These are phyloP conservation scores for Stemphylium beticola DNA, from an alignment of 2,329 filamentous ascomycete species.

Conservation along the genomic window DNA sequence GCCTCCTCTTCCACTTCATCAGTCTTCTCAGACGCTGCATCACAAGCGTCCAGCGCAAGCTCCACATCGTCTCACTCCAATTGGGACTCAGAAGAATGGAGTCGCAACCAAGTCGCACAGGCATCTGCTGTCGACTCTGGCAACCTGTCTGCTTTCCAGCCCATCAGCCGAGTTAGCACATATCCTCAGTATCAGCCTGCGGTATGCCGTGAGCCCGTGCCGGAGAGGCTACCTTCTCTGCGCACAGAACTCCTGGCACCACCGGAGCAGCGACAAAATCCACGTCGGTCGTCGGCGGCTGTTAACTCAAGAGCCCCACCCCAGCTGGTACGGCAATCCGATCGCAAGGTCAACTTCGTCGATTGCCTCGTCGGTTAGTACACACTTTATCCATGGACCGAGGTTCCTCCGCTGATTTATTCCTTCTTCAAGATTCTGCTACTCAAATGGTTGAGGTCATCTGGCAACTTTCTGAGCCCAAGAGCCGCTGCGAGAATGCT, in stretches of 20 bases:
- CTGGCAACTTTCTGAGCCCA: slow-evolving; percentile 87
- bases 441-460: slow-evolving; percentile 97
- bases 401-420: slow-evolving; percentile 37
- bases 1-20: slow-evolving; percentile 78
- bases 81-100: slow-evolving; percentile 51
- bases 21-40: slow-evolving; percentile 72
- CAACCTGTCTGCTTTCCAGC: slow-evolving; percentile 35
- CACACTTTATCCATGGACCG: slow-evolving; percentile 42
- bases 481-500: slow-evolving; percentile 72
- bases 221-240: slow-evolving; percentile 42
- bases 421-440: slow-evolving; percentile 76
- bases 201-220: slow-evolving; percentile 43
- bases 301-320: slow-evolving; percentile 70
- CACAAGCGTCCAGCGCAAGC: slow-evolving; percentile 72
- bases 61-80: slow-evolving; percentile 67
- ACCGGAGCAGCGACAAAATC: slow-evolving; percentile 67
- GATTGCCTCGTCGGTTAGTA: slow-evolving; percentile 96
- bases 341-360: slow-evolving; percentile 94
- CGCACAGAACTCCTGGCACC: slow-evolving; percentile 58
- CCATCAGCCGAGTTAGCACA: slow-evolving; percentile 45
- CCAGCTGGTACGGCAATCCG: slow-evolving; percentile 80
- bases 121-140: slow-evolving; percentile 31
- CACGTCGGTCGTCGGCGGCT: slow-evolving; percentile 62
- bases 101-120: slow-evolving; percentile 29
- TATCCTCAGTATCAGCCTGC: slow-evolving; percentile 48